Base-by-base conservation (phyloP, 1,284 basidiomycete species). In the Trichosporon coremiiforme region DNA sequence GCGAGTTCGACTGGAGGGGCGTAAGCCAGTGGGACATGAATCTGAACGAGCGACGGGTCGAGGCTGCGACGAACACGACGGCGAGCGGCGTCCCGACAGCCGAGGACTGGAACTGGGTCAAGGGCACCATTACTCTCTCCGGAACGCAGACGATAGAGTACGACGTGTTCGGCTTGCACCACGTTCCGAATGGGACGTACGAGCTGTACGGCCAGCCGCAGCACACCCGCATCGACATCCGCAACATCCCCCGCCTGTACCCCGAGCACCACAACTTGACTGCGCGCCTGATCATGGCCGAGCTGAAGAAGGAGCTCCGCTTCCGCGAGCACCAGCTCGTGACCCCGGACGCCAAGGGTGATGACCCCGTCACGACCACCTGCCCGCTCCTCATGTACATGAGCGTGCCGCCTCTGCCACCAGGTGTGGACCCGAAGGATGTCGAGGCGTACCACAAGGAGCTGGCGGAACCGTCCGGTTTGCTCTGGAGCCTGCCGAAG, bases 141-240 rank as follows among this genome's bases (percentile, higher is more conserved):
- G 35, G 64, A 17, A 29, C 15, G 25, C 22, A 20, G 57, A 45
- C 36, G 31, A 47, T 25, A 29, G 75, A 78, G 17, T 84, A 84
- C 69, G 75, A 77, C 57, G 75, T 84, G 50, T 77, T 76, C 66
- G 93, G 91, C 2, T 85, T 95, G 13, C 93, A 94, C 82, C 89
- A 92, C 77, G 75, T 90, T 9, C 84, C 87, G 9, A 91, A 92
- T 73, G 93, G 93, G 1, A 88, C 90, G 1, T 88, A 94, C 53
- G 90, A 90, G 76, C 90, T 91, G 0, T 87, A 90, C 71, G 91
- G 88, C 6, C 86, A 89, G 75, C 88, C 90, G 4, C 81, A 84
- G 22, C 89, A 89, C 25, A 74, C 75, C 66, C 67, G 68, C 53
- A 69, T 50, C 85, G 85, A 71, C 84, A 86, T 74, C 85, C 89